These are phyloP conservation scores for Colletotrichum tamarilloi DNA, from an alignment of 2,329 filamentous ascomycete genomes.

Conservation along the genomic window DNA sequence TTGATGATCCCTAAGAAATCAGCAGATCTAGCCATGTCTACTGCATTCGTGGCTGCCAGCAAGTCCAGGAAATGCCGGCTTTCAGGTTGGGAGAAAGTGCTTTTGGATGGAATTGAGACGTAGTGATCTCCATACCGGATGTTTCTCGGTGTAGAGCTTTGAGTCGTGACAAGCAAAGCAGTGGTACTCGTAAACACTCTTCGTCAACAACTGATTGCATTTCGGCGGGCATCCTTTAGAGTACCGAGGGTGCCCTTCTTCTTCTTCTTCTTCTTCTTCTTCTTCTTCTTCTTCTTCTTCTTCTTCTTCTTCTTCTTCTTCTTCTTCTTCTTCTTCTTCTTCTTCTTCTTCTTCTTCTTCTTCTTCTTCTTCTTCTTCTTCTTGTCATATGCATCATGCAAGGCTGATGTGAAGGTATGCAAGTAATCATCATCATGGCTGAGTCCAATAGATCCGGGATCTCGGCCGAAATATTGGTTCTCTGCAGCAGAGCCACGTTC, in stretches of 20 bases:
- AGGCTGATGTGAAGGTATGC: conserved; percentile 2
- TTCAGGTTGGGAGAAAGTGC: neutral
- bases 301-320: neutral
- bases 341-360: too few relatives aligned
- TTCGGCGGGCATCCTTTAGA: neutral
- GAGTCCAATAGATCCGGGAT: conserved; percentile 9
- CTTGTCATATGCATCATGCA: neutral
- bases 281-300: neutral
- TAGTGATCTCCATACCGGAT: neutral
- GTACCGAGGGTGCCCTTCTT: neutral
- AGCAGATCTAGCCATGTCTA: neutral
- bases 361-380: neutral
- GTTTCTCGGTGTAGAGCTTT: too few relatives aligned
- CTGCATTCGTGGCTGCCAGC: neutral
- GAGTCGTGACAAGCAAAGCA: neutral
- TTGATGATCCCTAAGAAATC: neutral
- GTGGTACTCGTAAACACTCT: neutral
- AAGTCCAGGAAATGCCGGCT: neutral
- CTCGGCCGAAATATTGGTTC: neutral
- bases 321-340: too few relatives aligned
- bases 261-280: neutral
- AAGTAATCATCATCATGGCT: conserved; percentile 14
- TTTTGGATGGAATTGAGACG: neutral
- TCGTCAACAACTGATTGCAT: neutral
- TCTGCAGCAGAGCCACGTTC: neutral